Evolutionary conservation across 2,329 filamentous ascomycete species (phyloP).

Genomic region (Nemania diffusa): DNA sequence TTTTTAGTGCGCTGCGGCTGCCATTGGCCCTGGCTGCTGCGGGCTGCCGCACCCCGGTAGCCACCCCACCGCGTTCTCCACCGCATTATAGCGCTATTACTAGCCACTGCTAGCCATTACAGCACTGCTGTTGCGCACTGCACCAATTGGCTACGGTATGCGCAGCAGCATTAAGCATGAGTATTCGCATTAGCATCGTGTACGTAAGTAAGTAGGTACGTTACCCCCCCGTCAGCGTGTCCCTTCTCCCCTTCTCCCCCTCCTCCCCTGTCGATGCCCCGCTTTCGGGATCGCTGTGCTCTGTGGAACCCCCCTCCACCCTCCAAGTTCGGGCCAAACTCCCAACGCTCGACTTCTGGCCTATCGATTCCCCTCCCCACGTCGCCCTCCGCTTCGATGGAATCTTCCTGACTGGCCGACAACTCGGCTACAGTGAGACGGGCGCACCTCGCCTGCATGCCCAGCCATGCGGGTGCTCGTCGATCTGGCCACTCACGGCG

Average conservation of each 20-base stretch:
- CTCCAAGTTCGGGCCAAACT: background rate
- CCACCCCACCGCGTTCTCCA: constrained; percentile 7
- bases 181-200: no score
- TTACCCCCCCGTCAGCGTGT: no score
- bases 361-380: constrained; percentile 14
- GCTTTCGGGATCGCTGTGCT: constrained; percentile 17
- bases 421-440: constrained; percentile 44
- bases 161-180: constrained; percentile 1
- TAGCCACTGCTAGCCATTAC: background rate
- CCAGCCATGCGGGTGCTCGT: constrained; percentile 41
- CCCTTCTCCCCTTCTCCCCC: no score
- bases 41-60: constrained; percentile 36
- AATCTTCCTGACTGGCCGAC: constrained; percentile 46
- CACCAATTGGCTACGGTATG: background rate
- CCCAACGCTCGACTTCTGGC: background rate
- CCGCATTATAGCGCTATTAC: no score
- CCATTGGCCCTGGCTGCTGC: constrained; percentile 39
- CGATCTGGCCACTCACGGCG: constrained; percentile 47
- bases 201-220: no score
- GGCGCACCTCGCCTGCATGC: constrained; percentile 44
- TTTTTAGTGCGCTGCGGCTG: constrained; percentile 35
- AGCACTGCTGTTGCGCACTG: background rate
- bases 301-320: constrained; percentile 14
- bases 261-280: constrained; percentile 22
- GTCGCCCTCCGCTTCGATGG: constrained; percentile 43